Percentiles rank a stretch among this genome's conserved stretches.
These are phyloP conservation scores for Aspergillus carlsbadensis DNA, from an alignment of 495 filamentous ascomycete species.

Conservation along the genomic window DNA sequence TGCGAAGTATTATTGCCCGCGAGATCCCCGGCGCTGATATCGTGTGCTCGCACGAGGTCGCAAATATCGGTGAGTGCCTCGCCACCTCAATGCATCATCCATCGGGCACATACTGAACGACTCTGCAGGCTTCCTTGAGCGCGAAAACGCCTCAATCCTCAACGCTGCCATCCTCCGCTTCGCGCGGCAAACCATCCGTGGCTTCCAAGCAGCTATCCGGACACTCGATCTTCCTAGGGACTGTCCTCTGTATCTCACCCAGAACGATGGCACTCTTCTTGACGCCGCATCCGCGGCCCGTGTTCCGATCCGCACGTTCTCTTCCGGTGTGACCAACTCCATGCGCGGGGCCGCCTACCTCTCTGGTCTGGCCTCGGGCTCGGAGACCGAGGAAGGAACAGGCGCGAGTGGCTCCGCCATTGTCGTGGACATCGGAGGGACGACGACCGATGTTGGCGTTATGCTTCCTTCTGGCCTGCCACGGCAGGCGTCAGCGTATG, in stretches of 20 bases:
- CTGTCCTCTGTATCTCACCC: slow-evolving; percentile 48
- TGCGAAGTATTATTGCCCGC: slow-evolving; percentile 1
- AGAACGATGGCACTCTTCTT: slow-evolving; percentile 53
- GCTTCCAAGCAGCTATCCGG: slow-evolving; percentile 32
- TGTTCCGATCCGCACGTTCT: slow-evolving; percentile 49
- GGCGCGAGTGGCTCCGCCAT: too few species aligned
- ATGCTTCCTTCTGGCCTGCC: slow-evolving; percentile 54
- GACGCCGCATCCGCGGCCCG: slow-evolving; percentile 42
- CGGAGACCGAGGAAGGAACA: too few species aligned
- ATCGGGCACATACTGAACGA: too few species aligned
- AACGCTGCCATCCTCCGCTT: slow-evolving; percentile 49
- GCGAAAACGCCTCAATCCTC: slow-evolving; percentile 55
- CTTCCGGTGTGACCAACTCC: slow-evolving; percentile 50
- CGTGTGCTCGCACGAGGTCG: slow-evolving; percentile 39
- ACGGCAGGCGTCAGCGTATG: slow-evolving; percentile 46
- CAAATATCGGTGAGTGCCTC: slow-evolving; percentile 25
- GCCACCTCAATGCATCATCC: too few species aligned
- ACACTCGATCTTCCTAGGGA: too few species aligned
- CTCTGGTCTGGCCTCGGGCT: too few species aligned
- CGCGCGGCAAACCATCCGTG: slow-evolving; percentile 41
- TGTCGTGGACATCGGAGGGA: slow-evolving; percentile 40
- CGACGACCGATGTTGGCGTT: slow-evolving; percentile 55
- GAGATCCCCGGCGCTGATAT: slow-evolving; percentile 28
- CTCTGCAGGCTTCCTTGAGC: slow-evolving; percentile 48
- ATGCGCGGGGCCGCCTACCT: slow-evolving; percentile 49